Conservation (phyloP, 2,329 filamentous ascomycete genomes). For the Hypocreales sp. region DNA sequence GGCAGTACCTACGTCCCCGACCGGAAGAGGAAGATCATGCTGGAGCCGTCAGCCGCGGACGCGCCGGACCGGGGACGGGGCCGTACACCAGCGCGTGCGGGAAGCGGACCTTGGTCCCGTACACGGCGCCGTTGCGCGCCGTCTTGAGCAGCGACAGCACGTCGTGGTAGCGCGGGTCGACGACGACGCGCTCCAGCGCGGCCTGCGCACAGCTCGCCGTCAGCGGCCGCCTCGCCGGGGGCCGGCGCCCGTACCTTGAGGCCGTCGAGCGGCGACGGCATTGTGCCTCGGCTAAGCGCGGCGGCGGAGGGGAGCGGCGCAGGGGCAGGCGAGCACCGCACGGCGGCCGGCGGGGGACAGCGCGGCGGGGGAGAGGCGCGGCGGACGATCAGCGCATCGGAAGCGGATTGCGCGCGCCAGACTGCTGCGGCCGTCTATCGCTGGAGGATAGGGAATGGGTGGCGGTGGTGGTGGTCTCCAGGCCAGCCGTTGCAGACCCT, state of each 20-base stretch:
- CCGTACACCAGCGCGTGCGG: constrained; percentile 78
- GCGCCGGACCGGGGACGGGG: constrained; percentile 4
- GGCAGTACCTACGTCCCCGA: constrained; percentile 56
- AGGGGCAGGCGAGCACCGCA: background rate
- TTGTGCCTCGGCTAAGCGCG: too few relatives aligned
- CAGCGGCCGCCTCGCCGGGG: background rate
- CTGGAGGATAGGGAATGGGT: too few relatives aligned
- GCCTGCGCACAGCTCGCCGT: constrained; percentile 37
- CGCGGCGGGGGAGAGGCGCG: too few relatives aligned
- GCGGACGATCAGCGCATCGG: too few relatives aligned
- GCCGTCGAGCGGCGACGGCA: constrained; percentile 8
- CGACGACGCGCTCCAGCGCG: constrained; percentile 57
- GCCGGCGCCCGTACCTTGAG: constrained; percentile 8
- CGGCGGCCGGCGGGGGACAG: too few relatives aligned
- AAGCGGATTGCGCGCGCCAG: too few relatives aligned
- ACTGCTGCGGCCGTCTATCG: too few relatives aligned
- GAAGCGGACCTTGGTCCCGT: constrained; percentile 94
- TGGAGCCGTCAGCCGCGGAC: constrained; percentile 15
- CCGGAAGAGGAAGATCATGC: constrained; percentile 94
- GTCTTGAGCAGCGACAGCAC: constrained; percentile 77
- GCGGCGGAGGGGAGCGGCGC: too few relatives aligned
- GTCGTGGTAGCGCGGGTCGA: constrained; percentile 76
- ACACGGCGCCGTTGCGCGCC: constrained; percentile 91
- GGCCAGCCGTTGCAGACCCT: too few relatives aligned
- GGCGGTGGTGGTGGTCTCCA: too few relatives aligned